Percentiles rank a stretch among this genome's conserved stretches.
Conservation (phyloP, 257 asterid species). For the Rehmannia glutinosa region DNA sequence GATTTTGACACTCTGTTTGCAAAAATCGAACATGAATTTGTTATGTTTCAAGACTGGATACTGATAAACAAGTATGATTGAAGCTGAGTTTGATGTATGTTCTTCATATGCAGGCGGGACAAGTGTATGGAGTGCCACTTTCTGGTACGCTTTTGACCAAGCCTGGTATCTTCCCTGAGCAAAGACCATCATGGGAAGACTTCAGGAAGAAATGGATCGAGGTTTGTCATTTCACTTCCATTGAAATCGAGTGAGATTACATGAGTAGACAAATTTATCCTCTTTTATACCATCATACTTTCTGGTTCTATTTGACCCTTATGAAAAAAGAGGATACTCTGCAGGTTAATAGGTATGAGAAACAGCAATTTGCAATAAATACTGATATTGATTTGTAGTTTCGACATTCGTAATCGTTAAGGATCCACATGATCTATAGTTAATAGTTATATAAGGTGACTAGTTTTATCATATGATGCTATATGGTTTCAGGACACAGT, state of each 20-base stretch:
- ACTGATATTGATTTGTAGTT: background rate
- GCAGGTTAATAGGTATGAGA: background rate
- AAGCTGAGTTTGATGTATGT: conserved; percentile 13
- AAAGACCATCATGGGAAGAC: conserved; percentile 91
- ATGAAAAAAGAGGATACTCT: background rate
- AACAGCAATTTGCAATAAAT: background rate
- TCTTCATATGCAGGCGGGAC: conserved; percentile 75
- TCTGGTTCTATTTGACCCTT: background rate
- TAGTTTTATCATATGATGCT: background rate
- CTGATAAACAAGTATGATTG: conserved; percentile 4
- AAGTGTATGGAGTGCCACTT: conserved; percentile 96
- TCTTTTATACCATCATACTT: conserved; percentile 6
- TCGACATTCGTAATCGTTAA: too few species aligned
- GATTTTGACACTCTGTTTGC: conserved; percentile 1
- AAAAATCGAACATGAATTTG: background rate
- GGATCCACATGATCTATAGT: background rate
- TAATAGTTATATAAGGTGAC: background rate
- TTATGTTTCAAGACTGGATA: background rate
- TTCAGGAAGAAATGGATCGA: conserved; percentile 95
- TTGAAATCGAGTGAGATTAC: conserved; percentile 16
- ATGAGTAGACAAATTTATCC: conserved; percentile 6
- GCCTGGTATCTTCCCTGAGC: conserved; percentile 84
- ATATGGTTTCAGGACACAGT: background rate
- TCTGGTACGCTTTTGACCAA: conserved; percentile 72
- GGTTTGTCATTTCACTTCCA: conserved; percentile 44